Evolutionary conservation across 2,329 filamentous ascomycete genomes (phyloP), one percentile per base, ranked within the genome.

Genomic region (Rhynchosporium secalis): DNA sequence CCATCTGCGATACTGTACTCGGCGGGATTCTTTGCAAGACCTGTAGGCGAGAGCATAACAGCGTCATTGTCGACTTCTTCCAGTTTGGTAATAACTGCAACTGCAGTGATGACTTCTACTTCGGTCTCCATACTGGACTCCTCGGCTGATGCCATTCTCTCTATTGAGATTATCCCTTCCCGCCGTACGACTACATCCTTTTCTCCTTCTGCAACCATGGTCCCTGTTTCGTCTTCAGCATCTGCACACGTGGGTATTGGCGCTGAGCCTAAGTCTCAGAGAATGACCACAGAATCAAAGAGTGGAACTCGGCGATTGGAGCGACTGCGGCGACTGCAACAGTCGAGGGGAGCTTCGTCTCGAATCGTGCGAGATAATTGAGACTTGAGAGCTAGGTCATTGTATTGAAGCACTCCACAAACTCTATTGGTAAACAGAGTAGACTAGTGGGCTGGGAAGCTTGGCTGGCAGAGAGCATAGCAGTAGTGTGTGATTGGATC

Each of bases 151-250:
- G 33, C 8, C 7, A 13, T 51, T 7, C 13, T 36, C 2, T 51
- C 48, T 33, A 51, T 51, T 36, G 48, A 51, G 8, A 51, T 51
- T 15, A 51, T 51, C 13, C 48, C 48, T 36, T 51, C 31, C n/a
- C 29, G 15, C 10, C 15, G 5, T 7, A 36, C 29, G 3, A 36
- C 48, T 20, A 20, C 29, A 9, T 8, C 29, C 2, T 31, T 13
- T n/a, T 3, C 31, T 36, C 1, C 31, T 7, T 20, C 43, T 45
- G 13, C n/a, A 20, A n/a, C 15, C 15, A 45, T 45, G 6, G n/a
- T 45, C 7, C 43, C 43, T 13, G 8, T n/a, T 36, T 36, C 33
- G 33, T 6, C 5, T 36, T 36, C 33, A 36, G 33, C 5, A 36
- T 36, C 33, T 36, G 33, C 33, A 36, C 1, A 36, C 15, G 43